Conservation (phyloP, 306 rosid genomes). For the Cicer judaicum region DNA sequence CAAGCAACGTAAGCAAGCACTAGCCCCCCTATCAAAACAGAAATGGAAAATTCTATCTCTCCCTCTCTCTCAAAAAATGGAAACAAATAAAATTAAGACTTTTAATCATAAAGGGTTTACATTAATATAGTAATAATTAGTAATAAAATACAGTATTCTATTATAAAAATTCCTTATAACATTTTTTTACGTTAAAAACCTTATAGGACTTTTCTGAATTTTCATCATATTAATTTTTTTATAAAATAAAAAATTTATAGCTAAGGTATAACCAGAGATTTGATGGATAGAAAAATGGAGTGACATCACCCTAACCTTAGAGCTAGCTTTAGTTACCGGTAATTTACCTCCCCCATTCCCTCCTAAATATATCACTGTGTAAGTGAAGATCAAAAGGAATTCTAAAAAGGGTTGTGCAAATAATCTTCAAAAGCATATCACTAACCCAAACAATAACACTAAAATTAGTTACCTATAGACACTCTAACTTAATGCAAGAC, state of each 20-base stretch:
- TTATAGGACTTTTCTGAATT: too few relatives aligned
- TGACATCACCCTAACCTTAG: slow-evolving; percentile 35
- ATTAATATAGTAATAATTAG: neutral
- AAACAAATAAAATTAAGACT: neutral
- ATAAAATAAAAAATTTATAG: too few relatives aligned
- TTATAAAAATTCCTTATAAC: neutral
- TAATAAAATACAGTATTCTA: neutral
- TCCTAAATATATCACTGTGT: slow-evolving; percentile 13
- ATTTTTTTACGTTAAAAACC: too few relatives aligned
- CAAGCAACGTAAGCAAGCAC: slow-evolving; percentile 38
- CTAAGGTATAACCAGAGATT: neutral
- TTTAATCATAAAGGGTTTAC: slow-evolving; percentile 4
- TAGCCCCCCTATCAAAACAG: slow-evolving; percentile 2
- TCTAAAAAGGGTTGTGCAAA: slow-evolving; percentile 2
- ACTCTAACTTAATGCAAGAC: slow-evolving; percentile 15
- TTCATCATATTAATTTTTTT: too few relatives aligned
- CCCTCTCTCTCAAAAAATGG: neutral
- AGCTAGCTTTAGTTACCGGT: slow-evolving; percentile 22
- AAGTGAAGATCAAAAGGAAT: neutral
- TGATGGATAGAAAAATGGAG: slow-evolving; percentile 1
- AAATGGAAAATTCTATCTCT: neutral
- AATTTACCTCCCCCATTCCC: neutral
- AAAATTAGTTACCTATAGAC: too few relatives aligned
- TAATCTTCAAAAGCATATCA: slow-evolving; percentile 12
- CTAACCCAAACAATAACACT: neutral